phyloP scores from a whole-genome alignment of 129 eudicot species.

The Apium graveolens region DNA sequence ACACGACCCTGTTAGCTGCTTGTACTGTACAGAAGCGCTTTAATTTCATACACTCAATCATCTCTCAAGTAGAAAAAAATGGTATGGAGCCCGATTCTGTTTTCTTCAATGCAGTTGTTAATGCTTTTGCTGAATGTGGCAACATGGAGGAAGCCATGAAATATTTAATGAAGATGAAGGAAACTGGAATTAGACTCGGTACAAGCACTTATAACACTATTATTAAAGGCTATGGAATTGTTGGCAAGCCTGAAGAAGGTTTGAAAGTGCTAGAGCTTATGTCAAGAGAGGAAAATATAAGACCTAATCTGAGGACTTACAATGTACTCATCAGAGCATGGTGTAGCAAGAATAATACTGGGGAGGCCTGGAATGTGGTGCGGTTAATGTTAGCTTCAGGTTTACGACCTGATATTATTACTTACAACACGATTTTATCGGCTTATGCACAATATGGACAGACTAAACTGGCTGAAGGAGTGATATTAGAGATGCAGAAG shows the following conservation, averaged over 20 bases:
- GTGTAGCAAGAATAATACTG: conserved; percentile 35
- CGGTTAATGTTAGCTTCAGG: conserved; percentile 36
- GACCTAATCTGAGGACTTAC: conserved; percentile 45
- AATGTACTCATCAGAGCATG: conserved; percentile 45
- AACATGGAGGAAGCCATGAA: conserved; percentile 51
- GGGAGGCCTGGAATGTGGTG: conserved; percentile 41
- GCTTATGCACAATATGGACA: conserved; percentile 38
- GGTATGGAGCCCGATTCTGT: conserved; percentile 48
- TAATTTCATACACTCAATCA: conserved; percentile 28
- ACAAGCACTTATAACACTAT: conserved; percentile 43
- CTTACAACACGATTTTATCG: conserved; percentile 43
- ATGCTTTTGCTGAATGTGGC: conserved; percentile 49
- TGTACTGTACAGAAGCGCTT: conserved; percentile 40
- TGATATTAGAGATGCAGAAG: conserved; percentile 42
- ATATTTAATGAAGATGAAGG: conserved; percentile 36
- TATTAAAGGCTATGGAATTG: conserved; percentile 43
- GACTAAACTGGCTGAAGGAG: conserved; percentile 31
- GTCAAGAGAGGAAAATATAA: conserved; percentile 28
- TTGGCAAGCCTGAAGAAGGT: conserved; percentile 46
- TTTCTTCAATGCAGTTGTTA: conserved; percentile 45
- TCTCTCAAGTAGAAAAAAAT: conserved; percentile 30
- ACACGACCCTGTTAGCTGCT: conserved; percentile 43
- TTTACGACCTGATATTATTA: conserved; percentile 38
- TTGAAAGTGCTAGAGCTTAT: conserved; percentile 30
- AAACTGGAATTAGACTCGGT: conserved; percentile 29